Base-by-base conservation (phyloP, 73 alveolate species). In the Paramecium pentaurelia region DNA sequence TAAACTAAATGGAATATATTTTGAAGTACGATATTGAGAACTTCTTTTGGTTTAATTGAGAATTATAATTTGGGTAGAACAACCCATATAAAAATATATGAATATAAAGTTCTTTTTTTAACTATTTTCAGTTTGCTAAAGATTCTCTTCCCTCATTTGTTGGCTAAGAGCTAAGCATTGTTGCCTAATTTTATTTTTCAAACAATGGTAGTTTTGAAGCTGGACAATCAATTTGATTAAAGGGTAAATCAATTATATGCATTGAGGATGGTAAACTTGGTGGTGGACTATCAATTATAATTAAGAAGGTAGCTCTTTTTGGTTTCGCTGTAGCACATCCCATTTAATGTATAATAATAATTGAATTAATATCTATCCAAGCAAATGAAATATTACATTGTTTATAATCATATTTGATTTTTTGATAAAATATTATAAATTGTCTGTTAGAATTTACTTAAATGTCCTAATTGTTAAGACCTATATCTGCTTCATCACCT, bases 241-340 rank as follows among this genome's bases (percentile, higher is more conserved):
- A 12, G 4, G 84, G 84, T 32, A 64, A 34, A 34, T 64, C 47
- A 34, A 64, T 64, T 11, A 64, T 64, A 64, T 64, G 84, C 84
- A 64, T 64, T 28, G 84, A 32, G 22, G 42, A 34, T 3, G 84
- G 84, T 27, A 64, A 64, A 64, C 84, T 64, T 25, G 84, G 84
- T 12, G 84, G 84, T 11, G 84, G 84, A 27, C 84, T 64, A 64
- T 64, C 84, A 7, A 64, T 64, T 27, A 64, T 64, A 64, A 64
- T 64, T 32, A 64, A 20, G 18, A 64, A 14, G 3, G 84, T 64
- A 27, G 22, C 47, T 64, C 47, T 64, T 34, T 64, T 64, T 64
- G 42, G 84, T 64, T 64, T 64, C 28, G 84, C 25, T 28, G 84
- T 12, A 32, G 51, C 51, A 34, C 84, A 64, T 64, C 84, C 84